phyloP scores from a whole-genome alignment of 176 grass and related monocot species.

The Oryza officinalis region DNA sequence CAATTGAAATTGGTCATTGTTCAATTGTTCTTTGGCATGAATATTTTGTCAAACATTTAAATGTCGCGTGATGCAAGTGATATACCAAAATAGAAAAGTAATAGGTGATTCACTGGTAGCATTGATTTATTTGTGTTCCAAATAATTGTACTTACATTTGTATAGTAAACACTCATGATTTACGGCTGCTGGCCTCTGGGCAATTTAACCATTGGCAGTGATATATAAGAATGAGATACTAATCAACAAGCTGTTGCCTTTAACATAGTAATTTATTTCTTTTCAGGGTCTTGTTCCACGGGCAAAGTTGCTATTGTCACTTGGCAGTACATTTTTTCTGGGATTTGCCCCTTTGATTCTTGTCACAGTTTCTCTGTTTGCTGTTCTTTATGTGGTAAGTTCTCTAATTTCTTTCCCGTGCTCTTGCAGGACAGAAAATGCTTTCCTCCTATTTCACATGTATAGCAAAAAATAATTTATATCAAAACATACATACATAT shows the following conservation, averaged over 20 bases:
- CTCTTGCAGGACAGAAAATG: background rate
- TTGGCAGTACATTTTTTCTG: slow-evolving; percentile 86
- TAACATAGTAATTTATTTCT: slow-evolving; percentile 1
- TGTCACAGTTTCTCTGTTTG: slow-evolving; percentile 63
- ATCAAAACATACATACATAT: background rate
- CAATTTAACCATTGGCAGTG: background rate
- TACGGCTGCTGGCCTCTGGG: background rate
- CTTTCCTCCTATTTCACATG: background rate
- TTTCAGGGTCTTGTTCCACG: slow-evolving; percentile 84
- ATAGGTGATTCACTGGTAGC: background rate
- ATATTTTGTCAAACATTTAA: background rate
- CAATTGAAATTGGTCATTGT: background rate
- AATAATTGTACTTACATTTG: slow-evolving; percentile 6
- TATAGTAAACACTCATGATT: slow-evolving; percentile 12
- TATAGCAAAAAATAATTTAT: background rate
- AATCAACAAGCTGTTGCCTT: background rate
- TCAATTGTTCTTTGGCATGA: background rate
- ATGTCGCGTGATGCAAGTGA: background rate
- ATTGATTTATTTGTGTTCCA: background rate
- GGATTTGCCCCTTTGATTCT: slow-evolving; percentile 84
- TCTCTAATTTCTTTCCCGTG: background rate
- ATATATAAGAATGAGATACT: background rate
- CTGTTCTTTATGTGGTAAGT: slow-evolving; percentile 79
- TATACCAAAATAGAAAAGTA: background rate
- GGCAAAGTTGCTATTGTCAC: slow-evolving; percentile 76